These are phyloP conservation scores for Debaryomyces nepalensis DNA, from an alignment of 1,139 yeast genomes.

Conservation along the genomic window DNA sequence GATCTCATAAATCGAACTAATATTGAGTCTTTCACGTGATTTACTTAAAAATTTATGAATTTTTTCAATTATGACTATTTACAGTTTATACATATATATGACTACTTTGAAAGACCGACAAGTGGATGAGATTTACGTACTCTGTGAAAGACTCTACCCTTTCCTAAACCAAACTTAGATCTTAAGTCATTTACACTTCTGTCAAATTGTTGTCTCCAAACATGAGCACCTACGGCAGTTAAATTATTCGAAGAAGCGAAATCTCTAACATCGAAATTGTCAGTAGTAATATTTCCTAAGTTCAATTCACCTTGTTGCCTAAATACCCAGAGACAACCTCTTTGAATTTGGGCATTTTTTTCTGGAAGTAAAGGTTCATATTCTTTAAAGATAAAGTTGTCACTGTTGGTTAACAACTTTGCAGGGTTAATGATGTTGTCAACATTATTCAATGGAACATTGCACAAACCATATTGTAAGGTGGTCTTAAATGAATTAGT, in stretches of 20 bases:
- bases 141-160: conserved; percentile 75
- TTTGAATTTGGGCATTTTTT: conserved; percentile 79
- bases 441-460: conserved; percentile 64
- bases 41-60: conserved; percentile 4
- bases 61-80: conserved; percentile 5
- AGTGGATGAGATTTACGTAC: conserved; percentile 41
- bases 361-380: conserved; percentile 90
- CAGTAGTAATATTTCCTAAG: conserved; percentile 31
- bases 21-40: too few relatives aligned
- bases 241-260: conserved; percentile 62
- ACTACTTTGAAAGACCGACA: conserved; percentile 9
- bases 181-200: conserved; percentile 71
- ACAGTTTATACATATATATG: conserved; percentile 6
- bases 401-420: conserved; percentile 47
- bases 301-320: conserved; percentile 54
- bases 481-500: conserved; percentile 73
- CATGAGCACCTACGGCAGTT: conserved; percentile 84
- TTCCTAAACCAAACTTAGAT: conserved; percentile 68
- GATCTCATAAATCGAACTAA: too few relatives aligned
- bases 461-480: conserved; percentile 78
- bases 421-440: conserved; percentile 62
- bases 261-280: conserved; percentile 69
- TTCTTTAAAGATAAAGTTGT: conserved; percentile 50
- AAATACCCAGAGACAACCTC: conserved; percentile 90
- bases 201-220: conserved; percentile 90